These are phyloP conservation scores for Dendrostoma leiphaemia DNA, from an alignment of 2,329 filamentous ascomycete species.

Conservation along the genomic window DNA sequence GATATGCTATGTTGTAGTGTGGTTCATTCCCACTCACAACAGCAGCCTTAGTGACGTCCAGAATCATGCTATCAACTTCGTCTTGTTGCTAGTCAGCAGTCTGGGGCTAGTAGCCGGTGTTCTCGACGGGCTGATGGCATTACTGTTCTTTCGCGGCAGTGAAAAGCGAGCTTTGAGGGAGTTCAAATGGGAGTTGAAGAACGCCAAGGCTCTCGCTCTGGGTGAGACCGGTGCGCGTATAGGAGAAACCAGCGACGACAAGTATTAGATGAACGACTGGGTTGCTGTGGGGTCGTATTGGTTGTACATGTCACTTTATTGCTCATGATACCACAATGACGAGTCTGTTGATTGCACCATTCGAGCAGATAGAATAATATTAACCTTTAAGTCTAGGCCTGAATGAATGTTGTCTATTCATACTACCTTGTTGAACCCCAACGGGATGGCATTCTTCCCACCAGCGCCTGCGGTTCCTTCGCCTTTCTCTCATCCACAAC, in stretches of 20 bases:
- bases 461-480: neutral
- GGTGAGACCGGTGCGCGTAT: neutral
- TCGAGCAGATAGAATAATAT: neutral
- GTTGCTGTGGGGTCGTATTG: no score
- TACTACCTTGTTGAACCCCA: constrained; percentile 6
- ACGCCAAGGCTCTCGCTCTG: constrained; percentile 50
- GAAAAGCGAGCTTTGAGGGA: constrained; percentile 83
- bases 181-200: constrained; percentile 89
- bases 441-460: neutral
- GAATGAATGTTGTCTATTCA: constrained; percentile 17
- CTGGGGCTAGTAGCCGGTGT: constrained; percentile 73
- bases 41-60: neutral
- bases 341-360: no score
- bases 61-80: constrained; percentile 50
- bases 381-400: constrained; percentile 17
- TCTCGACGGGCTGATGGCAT: constrained; percentile 80
- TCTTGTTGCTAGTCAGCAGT: constrained; percentile 77
- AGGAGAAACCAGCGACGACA: neutral
- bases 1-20: constrained; percentile 76
- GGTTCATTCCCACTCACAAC: constrained; percentile 67
- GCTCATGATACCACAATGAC: no score
- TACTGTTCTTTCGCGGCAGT: constrained; percentile 85
- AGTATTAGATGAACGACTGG: neutral
- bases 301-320: no score
- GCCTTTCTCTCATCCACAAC: neutral